phyloP scores from a whole-genome alignment of 2,329 filamentous ascomycete genomes.

The Beauveria varroae region DNA sequence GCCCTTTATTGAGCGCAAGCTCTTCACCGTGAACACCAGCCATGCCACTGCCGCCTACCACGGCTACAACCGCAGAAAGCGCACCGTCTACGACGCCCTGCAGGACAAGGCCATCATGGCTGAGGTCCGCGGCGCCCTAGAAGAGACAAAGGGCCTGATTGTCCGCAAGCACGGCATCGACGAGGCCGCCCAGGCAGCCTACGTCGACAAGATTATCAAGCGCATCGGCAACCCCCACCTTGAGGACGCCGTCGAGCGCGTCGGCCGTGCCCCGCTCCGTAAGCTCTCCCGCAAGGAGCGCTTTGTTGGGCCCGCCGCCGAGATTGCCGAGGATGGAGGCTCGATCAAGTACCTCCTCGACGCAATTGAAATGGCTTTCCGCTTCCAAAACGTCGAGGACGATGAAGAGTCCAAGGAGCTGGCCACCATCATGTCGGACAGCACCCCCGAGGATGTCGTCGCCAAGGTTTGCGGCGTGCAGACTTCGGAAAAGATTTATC shows the following conservation, averaged over 20 bases:
- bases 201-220: slow-evolving; percentile 85
- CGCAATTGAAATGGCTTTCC: slow-evolving; percentile 84
- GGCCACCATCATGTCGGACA: slow-evolving; percentile 73
- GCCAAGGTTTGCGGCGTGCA: slow-evolving; percentile 76
- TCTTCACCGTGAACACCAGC: slow-evolving; percentile 98
- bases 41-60: slow-evolving; percentile 96
- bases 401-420: slow-evolving; percentile 87
- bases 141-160: slow-evolving; percentile 82
- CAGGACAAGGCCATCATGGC: slow-evolving; percentile 71
- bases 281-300: slow-evolving; percentile 94
- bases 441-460: slow-evolving; percentile 67
- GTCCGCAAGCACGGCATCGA: slow-evolving; percentile 78
- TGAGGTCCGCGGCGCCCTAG: slow-evolving; percentile 71
- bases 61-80: slow-evolving; percentile 78
- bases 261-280: slow-evolving; percentile 86
- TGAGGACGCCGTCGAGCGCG: slow-evolving; percentile 88
- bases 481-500: slow-evolving; percentile 67
- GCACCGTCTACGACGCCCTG: slow-evolving; percentile 83
- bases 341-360: slow-evolving; percentile 67
- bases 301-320: slow-evolving; percentile 84
- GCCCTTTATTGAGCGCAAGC: slow-evolving; percentile 98
- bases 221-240: slow-evolving; percentile 91
- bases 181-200: slow-evolving; percentile 67
- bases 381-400: slow-evolving; percentile 88
- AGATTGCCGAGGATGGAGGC: slow-evolving; percentile 76